phyloP scores from a whole-genome alignment of 164 flowering plant species.

The Tinospora cordifolia region DNA sequence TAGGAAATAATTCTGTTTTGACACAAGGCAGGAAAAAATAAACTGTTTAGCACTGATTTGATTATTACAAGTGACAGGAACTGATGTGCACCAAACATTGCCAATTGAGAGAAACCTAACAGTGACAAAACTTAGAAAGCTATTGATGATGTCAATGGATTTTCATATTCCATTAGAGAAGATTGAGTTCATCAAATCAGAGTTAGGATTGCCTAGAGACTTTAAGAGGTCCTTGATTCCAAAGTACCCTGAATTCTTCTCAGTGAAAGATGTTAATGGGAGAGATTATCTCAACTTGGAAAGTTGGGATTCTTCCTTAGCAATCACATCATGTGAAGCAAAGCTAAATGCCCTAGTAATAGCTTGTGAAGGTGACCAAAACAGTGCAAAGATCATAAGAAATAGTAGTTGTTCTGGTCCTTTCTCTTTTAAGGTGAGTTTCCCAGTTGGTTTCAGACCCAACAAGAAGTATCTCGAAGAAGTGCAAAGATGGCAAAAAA shows the following conservation, averaged over 20 bases:
- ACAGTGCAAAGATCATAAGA: constrained; percentile 37
- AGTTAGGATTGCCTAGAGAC: constrained; percentile 65
- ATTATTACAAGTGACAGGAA: no score
- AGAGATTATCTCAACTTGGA: constrained; percentile 55
- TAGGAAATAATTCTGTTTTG: no score
- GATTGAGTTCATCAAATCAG: constrained; percentile 46
- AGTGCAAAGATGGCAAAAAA: constrained; percentile 73
- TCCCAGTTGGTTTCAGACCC: constrained; percentile 78
- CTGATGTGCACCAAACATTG: no score
- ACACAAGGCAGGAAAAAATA: no score
- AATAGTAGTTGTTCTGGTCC: constrained; percentile 77
- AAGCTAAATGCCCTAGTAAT: constrained; percentile 19
- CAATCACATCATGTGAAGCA: constrained; percentile 73
- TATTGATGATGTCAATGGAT: constrained; percentile 88
- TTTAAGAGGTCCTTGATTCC: constrained; percentile 52
- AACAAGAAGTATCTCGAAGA: constrained; percentile 55
- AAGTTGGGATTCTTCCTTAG: constrained; percentile 83
- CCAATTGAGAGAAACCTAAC: no score
- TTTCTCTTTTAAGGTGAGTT: constrained; percentile 52
- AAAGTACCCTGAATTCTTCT: constrained; percentile 66
- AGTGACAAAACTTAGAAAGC: constrained; percentile 69
- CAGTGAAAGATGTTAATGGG: constrained; percentile 50
- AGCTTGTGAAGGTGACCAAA: constrained; percentile 12
- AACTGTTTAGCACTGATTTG: no score
- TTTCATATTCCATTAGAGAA: constrained; percentile 61